Conservation (phyloP, 2,329 filamentous ascomycete species). For the Dactylellina haptotyla region DNA sequence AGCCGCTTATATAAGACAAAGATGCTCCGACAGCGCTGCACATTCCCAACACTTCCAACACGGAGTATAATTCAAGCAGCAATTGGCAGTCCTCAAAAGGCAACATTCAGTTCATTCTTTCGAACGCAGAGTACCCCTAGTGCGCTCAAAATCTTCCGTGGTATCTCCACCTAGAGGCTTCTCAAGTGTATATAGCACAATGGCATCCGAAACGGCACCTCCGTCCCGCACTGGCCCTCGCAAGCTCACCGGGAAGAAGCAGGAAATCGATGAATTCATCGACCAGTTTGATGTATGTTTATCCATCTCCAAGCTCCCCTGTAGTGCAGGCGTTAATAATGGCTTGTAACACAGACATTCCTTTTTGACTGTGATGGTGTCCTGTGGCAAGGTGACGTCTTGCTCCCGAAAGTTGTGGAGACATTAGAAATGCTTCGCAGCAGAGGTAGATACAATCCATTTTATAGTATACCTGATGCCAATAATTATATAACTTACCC, state of each 20-base stretch:
- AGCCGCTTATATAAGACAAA: constrained; percentile 28
- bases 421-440: constrained; percentile 83
- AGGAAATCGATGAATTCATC: constrained; percentile 82
- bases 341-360: constrained; percentile 72
- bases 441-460: constrained; percentile 69
- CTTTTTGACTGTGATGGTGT: constrained; percentile 98
- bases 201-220: constrained; percentile 31
- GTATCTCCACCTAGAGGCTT: neutral
- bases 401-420: constrained; percentile 85
- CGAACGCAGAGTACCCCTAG: neutral
- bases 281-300: constrained; percentile 88
- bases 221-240: constrained; percentile 60
- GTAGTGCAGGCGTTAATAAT: constrained; percentile 1
- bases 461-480: neutral
- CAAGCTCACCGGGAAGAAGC: constrained; percentile 81
- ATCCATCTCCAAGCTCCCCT: neutral
- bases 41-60: constrained; percentile 52
- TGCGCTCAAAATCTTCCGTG: neutral
- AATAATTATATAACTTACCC: constrained; percentile 13
- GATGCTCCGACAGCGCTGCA: constrained; percentile 33
- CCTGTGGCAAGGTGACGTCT: constrained; percentile 92
- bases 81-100: neutral
- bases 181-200: neutral
- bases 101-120: neutral
- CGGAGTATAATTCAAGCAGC: constrained; percentile 13